These are phyloP conservation scores for Solanum gandarillasii DNA, from an alignment of 257 asterid genomes.

Conservation along the genomic window DNA sequence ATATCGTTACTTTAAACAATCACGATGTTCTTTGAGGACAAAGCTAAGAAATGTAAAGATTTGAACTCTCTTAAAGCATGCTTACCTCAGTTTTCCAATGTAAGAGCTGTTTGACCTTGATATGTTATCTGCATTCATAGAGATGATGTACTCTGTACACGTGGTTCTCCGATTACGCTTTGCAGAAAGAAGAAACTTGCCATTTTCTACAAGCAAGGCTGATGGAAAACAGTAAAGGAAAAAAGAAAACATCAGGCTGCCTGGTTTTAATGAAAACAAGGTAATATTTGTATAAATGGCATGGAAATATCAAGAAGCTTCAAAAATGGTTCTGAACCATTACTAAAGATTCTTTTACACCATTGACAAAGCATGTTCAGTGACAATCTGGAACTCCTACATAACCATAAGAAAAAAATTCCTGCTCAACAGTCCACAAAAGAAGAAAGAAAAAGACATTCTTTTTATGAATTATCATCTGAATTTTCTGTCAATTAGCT, in stretches of 20 bases:
- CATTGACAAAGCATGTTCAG: not conserved
- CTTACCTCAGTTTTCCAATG: conserved; percentile 75
- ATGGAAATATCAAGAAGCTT: not conserved
- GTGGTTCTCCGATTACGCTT: conserved; percentile 68
- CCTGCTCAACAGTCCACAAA: not conserved
- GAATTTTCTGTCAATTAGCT: not conserved
- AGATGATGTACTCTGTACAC: conserved; percentile 75
- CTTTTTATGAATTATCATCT: not conserved
- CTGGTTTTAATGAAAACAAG: not conserved
- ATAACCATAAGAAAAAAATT: not conserved
- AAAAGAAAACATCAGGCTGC: not conserved
- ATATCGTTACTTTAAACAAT: not conserved
- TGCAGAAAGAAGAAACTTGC: conserved; percentile 87
- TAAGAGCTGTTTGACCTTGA: conserved; percentile 64
- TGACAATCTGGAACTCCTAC: not conserved
- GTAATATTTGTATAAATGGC: not conserved
- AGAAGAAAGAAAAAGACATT: not conserved
- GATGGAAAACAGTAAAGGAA: conserved; percentile 4
- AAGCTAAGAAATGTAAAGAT: not conserved
- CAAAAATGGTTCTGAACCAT: not conserved
- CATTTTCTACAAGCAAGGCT: conserved; percentile 81
- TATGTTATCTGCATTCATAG: conserved; percentile 62
- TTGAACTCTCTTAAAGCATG: not conserved
- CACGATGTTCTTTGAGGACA: not conserved
- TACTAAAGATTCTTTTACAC: not conserved